A percentile compares a stretch with the other conserved stretches of the same genome.
phyloP scores from a whole-genome alignment of 1,139 yeast genomes.

The Saccharomyces hybrid region DNA sequence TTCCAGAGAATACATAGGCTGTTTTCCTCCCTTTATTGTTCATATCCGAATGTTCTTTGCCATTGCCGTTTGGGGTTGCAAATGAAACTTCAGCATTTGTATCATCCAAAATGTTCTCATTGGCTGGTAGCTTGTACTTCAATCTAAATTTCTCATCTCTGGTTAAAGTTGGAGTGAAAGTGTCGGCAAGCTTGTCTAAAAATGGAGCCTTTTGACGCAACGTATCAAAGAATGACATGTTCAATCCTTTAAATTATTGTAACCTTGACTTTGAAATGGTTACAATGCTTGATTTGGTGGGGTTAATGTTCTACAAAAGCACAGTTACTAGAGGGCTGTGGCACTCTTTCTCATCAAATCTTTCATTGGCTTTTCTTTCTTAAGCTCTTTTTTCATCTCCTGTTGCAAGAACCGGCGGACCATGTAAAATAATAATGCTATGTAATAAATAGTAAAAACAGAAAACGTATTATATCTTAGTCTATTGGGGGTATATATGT shows the following conservation, averaged over 20 bases:
- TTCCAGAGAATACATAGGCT: conserved; percentile 44
- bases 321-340: neutral
- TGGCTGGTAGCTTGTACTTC: conserved; percentile 62
- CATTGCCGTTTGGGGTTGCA: conserved; percentile 33
- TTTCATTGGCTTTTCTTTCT: neutral
- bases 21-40: conserved; percentile 11
- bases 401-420: neutral
- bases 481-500: neutral
- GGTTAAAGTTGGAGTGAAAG: conserved; percentile 29
- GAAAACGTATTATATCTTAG: neutral
- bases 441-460: neutral
- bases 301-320: neutral
- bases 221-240: conserved; percentile 46
- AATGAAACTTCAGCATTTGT: conserved; percentile 61
- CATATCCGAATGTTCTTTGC: neutral
- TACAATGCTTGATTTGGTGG: neutral
- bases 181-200: conserved; percentile 34
- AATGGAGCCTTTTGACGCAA: conserved; percentile 43
- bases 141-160: conserved; percentile 64
- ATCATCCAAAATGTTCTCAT: conserved; percentile 58
- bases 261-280: neutral
- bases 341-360: neutral
- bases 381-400: neutral
- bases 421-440: neutral
- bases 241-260: neutral